Evolutionary conservation across 441 rosid species (phyloP).

Genomic region (Monsonia emarginata): DNA sequence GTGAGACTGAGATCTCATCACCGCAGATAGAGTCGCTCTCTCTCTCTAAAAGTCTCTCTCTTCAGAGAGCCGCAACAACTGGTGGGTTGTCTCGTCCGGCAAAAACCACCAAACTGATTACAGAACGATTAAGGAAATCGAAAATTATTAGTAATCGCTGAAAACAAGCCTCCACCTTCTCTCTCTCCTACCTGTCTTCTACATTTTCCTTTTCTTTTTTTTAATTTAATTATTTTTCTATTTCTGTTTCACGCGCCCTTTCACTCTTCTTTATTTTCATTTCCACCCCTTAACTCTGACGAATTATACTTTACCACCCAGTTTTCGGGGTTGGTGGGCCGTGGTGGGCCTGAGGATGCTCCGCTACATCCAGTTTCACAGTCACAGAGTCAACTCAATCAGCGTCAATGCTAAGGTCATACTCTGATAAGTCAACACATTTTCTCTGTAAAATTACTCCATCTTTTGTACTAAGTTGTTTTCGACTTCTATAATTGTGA

Average conservation of each 20-base stretch:
- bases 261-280: not conserved
- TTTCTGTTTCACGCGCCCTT: not conserved
- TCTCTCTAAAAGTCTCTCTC: not conserved
- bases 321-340: too few relatives aligned
- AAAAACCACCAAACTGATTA: not conserved
- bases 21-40: not conserved
- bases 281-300: not conserved
- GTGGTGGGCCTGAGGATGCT: too few relatives aligned
- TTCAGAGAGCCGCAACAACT: constrained; percentile 4
- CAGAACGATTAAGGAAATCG: not conserved
- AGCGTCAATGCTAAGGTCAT: too few relatives aligned
- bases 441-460: too few relatives aligned
- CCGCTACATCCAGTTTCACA: too few relatives aligned
- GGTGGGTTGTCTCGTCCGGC: constrained; percentile 13
- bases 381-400: too few relatives aligned
- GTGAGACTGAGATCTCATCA: constrained; percentile 8
- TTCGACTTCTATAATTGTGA: too few relatives aligned
- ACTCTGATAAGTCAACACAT: too few relatives aligned
- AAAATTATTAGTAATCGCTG: not conserved
- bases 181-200: not conserved
- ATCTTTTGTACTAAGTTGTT: too few relatives aligned
- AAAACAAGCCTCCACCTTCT: not conserved
- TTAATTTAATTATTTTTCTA: not conserved
- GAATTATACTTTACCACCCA: not conserved
- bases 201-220: not conserved